Base-by-base conservation (phyloP, 2,329 filamentous ascomycete genomes). In the Fusarium sp. region DNA sequence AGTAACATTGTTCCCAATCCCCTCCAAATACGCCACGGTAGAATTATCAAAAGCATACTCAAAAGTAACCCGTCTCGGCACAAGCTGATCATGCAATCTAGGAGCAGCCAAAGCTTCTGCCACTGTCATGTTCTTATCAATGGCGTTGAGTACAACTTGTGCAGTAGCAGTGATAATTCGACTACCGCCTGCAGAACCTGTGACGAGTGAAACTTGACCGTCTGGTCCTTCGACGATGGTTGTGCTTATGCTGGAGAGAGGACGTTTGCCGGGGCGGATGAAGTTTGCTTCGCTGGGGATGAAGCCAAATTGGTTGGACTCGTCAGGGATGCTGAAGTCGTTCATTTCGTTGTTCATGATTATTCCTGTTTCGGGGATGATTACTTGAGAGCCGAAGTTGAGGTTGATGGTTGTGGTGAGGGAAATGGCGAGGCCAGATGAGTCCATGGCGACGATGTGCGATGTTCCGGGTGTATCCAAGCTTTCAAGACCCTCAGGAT, bases 351-450 rank as follows among this genome's bases (percentile, higher is more conserved):
- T 80, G 75, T 88, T 89, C 81, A 95, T 90, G 55, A 95, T 91
- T 45, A 96, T 83, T 5, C 93, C 93, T 0, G 93, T 96, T 76
- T 96, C 92, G 0, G 93, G 93, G 0, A 96, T 88, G 73, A 96
- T 88, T 46, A 97, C 74, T 5, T 87, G 86, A 11, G 89, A 92
- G 14, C 94, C 94, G 72, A 97, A 97, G 3, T 93, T 83, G 10
- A 94, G 83, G 78, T 97, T 97, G 66, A 97, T 83, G 0, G 94
- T 97, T 0, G 92, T 94, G 0, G 94, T 97, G 4, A 94, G 83
- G 0, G 91, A 91, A 52, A 97, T 86, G 11, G 92, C 87, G 71
- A 97, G 80, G 0, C 94, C 94, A 2, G 85, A 87, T 43, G 83
- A 81, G 77, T 97, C 94, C 2, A 90, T 89, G 0, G 89, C 82